Conservation (phyloP, 805 yeast genomes). For the Wickerhamiella bombiphila region DNA sequence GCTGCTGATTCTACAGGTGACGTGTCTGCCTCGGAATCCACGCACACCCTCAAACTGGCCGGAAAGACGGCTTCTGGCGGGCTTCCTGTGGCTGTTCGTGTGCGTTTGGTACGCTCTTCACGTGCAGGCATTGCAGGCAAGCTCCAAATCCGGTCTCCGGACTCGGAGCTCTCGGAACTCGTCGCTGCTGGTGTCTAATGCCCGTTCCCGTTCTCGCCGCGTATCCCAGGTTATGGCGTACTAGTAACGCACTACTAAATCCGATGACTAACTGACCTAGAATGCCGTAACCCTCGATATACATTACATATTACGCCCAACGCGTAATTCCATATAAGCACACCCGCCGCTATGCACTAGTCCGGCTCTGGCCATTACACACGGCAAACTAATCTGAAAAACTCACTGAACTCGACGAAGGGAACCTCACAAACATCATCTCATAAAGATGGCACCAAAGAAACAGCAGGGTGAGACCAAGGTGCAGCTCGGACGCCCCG, state of each 20-base stretch:
- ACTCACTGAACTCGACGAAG: too few species aligned
- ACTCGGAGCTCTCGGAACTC: constrained; percentile 32
- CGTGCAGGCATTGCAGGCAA: constrained; percentile 33
- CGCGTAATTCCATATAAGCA: too few species aligned
- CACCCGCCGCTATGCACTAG: too few species aligned
- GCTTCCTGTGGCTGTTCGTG: constrained; percentile 30
- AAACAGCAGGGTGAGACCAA: constrained; percentile 56
- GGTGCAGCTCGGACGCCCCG: constrained; percentile 72
- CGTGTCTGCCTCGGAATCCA: constrained; percentile 36
- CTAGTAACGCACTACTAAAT: too few species aligned
- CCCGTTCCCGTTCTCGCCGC: too few species aligned
- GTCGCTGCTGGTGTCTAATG: constrained; percentile 30
- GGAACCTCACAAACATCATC: background rate
- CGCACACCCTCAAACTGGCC: constrained; percentile 64
- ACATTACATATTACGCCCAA: too few species aligned
- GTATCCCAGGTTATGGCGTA: too few species aligned
- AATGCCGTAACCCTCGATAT: too few species aligned
- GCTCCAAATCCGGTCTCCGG: constrained; percentile 30
- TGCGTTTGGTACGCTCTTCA: constrained; percentile 31
- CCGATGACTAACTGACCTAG: too few species aligned
- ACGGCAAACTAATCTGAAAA: background rate
- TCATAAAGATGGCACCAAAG: constrained; percentile 52
- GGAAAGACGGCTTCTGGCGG: constrained; percentile 57
- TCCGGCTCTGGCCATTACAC: background rate
- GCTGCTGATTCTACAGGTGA: constrained; percentile 62